A percentile compares a stretch with the other conserved stretches of the same genome.
phyloP scores from a whole-genome alignment of 23 red algal genomes.

The Chondrus crispus region DNA sequence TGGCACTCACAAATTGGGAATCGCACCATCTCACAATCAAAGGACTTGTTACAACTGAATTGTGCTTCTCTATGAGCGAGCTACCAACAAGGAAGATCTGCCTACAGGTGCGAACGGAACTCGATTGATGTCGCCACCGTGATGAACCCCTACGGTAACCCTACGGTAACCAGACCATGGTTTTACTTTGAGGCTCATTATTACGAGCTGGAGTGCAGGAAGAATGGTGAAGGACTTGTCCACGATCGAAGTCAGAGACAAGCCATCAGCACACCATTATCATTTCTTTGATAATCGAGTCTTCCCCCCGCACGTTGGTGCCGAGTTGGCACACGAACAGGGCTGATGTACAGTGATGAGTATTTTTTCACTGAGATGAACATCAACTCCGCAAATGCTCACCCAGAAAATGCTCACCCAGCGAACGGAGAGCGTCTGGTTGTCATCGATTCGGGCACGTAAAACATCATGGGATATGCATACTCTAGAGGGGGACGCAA shows the following conservation, averaged over 20 bases:
- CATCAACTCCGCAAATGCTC: slow-evolving; percentile 77
- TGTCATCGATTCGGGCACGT: background rate
- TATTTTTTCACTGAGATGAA: slow-evolving; percentile 89
- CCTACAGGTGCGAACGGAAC: slow-evolving; percentile 75
- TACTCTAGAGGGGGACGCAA: slow-evolving; percentile 80
- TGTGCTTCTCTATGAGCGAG: slow-evolving; percentile 35
- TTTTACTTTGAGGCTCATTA: slow-evolving; percentile 73
- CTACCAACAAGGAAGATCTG: slow-evolving; percentile 50
- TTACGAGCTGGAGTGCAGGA: slow-evolving; percentile 88
- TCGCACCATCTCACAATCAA: slow-evolving; percentile 38
- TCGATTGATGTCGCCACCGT: slow-evolving; percentile 68
- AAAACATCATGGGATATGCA: slow-evolving; percentile 79
- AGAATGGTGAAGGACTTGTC: slow-evolving; percentile 91
- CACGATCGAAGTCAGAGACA: slow-evolving; percentile 42
- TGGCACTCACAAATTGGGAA: slow-evolving; percentile 1
- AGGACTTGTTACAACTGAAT: slow-evolving; percentile 47
- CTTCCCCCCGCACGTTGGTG: slow-evolving; percentile 75
- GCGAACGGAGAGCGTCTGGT: too few relatives aligned
- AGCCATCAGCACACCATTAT: slow-evolving; percentile 55
- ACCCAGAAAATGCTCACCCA: slow-evolving; percentile 55
- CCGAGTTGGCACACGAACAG: slow-evolving; percentile 52
- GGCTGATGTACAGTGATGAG: slow-evolving; percentile 64
- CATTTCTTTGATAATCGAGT: slow-evolving; percentile 81
- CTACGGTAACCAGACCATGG: slow-evolving; percentile 66
- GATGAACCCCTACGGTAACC: slow-evolving; percentile 56